A percentile compares a stretch with the other conserved stretches of the same genome.
phyloP scores from a whole-genome alignment of 768 basidiomycete genomes.

The Termitomyces bulborhizus region DNA sequence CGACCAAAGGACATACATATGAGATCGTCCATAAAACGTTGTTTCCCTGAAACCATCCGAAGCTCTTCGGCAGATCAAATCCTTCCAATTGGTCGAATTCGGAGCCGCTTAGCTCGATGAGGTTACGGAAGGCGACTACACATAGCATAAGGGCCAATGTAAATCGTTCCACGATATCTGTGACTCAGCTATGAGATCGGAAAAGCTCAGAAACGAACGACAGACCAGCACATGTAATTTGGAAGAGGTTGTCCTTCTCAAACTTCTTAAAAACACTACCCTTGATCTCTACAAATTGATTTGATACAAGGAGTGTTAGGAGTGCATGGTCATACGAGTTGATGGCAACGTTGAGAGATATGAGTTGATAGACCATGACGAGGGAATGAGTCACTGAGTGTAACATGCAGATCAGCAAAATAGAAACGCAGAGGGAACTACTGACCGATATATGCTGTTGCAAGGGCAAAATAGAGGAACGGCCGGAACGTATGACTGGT shows the following conservation, averaged over 20 bases:
- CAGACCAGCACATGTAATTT: constrained; percentile 94
- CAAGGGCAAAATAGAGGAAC: constrained; percentile 77
- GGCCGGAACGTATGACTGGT: constrained; percentile 70
- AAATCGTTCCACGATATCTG: constrained; percentile 97
- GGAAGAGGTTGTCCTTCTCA: constrained; percentile 97
- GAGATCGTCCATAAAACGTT: constrained; percentile 84
- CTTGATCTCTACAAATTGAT: constrained; percentile 99
- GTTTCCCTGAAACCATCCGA: constrained; percentile 78
- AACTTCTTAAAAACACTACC: constrained; percentile 99
- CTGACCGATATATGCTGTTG: constrained; percentile 69
- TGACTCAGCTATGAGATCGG: not conserved
- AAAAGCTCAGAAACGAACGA: not conserved
- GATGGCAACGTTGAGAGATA: constrained; percentile 93
- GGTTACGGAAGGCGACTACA: constrained; percentile 88
- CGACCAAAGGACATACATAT: constrained; percentile 48
- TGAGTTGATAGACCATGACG: constrained; percentile 95
- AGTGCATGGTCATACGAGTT: constrained; percentile 97
- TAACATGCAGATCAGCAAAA: not conserved
- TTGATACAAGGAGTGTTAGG: constrained; percentile 89
- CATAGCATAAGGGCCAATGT: constrained; percentile 86
- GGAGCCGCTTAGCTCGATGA: constrained; percentile 89
- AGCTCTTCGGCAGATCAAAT: constrained; percentile 73
- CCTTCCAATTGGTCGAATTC: constrained; percentile 77
- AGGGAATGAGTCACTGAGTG: constrained; percentile 75
- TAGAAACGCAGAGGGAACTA: not conserved